Evolutionary conservation across 1,284 basidiomycete species (phyloP).

Genomic region (Apiotrichum laibachii): DNA sequence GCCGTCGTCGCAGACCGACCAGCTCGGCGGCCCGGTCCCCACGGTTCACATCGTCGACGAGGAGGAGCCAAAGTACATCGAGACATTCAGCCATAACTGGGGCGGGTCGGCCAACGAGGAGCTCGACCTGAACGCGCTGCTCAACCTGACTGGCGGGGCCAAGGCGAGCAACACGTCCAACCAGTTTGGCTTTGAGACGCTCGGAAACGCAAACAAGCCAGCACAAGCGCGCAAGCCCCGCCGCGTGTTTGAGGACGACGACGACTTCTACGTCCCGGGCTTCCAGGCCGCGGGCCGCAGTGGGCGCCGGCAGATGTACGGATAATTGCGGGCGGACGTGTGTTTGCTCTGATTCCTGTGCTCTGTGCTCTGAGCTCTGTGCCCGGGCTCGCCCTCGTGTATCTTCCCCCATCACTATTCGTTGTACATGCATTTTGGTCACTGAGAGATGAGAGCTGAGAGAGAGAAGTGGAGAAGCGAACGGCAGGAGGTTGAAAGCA

Average conservation of each 20-base stretch:
- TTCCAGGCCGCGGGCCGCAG: not conserved
- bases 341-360: no score
- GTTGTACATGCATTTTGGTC: constrained; percentile 1
- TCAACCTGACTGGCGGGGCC: not conserved
- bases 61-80: not conserved
- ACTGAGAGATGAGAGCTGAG: not conserved
- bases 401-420: not conserved
- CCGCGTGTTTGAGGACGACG: not conserved
- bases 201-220: not conserved
- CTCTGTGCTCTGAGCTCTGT: no score
- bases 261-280: constrained; percentile 6
- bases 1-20: no score
- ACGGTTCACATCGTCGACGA: not conserved
- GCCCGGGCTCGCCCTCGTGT: not conserved
- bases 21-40: not conserved
- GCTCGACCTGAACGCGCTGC: not conserved
- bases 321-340: not conserved
- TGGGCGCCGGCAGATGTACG: not conserved
- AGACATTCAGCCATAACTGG: not conserved
- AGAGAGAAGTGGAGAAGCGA: no score
- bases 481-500: no score
- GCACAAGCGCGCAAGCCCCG: not conserved
- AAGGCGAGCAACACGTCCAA: not conserved
- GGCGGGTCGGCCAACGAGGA: not conserved
- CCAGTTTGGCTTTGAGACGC: not conserved